Percentiles rank a stretch among this genome's conserved stretches.
These are phyloP conservation scores for Elongisporangium senticosum DNA, from an alignment of 352 stramenopile species.

Conservation along the genomic window DNA sequence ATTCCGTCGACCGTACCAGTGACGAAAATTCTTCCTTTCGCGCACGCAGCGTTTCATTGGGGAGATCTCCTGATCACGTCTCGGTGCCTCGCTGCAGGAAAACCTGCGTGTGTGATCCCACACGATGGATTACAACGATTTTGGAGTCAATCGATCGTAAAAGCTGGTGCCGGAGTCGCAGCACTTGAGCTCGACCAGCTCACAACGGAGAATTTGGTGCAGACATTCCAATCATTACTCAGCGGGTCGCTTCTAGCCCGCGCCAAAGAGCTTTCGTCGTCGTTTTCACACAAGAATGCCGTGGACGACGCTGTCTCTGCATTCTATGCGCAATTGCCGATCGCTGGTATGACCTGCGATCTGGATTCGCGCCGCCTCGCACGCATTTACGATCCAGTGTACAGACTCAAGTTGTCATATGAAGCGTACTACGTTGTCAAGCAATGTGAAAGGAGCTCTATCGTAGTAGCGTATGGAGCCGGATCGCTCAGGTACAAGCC, in stretches of 20 bases:
- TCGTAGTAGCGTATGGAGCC: conserved; percentile 17
- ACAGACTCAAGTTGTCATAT: conserved; percentile 73
- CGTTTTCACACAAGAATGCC: conserved; percentile 32
- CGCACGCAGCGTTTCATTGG: conserved; percentile 43
- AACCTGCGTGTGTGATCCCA: conserved; percentile 45
- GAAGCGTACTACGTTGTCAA: conserved; percentile 59
- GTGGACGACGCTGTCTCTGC: conserved; percentile 42
- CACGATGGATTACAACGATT: conserved; percentile 33
- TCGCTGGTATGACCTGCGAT: conserved; percentile 67
- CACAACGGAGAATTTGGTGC: conserved; percentile 23
- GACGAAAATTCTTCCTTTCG: conserved; percentile 29
- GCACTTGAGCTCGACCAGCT: conserved; percentile 39
- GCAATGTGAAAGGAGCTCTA: conserved; percentile 6
- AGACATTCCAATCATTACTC: conserved; percentile 35
- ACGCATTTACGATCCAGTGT: conserved; percentile 52
- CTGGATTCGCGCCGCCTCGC: conserved; percentile 56
- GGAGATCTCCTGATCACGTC: conserved; percentile 52
- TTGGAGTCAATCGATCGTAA: conserved; percentile 47
- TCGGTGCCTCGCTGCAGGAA: conserved; percentile 33
- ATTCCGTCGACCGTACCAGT: conserved; percentile 10
- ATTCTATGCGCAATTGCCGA: conserved; percentile 60
- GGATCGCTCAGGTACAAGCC: conserved; percentile 76
- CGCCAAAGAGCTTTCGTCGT: conserved; percentile 30
- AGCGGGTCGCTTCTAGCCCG: conserved; percentile 13
- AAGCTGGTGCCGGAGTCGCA: conserved; percentile 27